Evolutionary conservation across 2,329 filamentous ascomycete genomes (phyloP), one percentile per base, ranked within the genome.

Genomic region (Venturiaceae sp.): DNA sequence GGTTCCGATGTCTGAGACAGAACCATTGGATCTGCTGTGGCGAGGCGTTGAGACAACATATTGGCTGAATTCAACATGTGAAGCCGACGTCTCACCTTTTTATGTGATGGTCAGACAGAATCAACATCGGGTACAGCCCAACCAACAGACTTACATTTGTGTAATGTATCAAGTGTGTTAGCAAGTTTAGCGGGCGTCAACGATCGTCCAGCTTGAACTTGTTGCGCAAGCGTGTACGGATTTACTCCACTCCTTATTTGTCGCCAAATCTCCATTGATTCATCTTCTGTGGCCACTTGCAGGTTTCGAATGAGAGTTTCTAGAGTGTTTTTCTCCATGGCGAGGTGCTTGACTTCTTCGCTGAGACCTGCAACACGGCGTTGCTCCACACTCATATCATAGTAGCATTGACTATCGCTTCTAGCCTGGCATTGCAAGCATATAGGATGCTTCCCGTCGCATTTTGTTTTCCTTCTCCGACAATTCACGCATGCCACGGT

Each of bases 301-400:
- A 66, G 44, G n/a, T 58, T 60, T 16, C 44, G 13, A 8, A 65
- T 33, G 16, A 66, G 60, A 19, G 59, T 55, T 57, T 66, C 62
- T n/a, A 65, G 59, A 21, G 54, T 41, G 32, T 37, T 58, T 57
- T 63, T 63, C 46, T 65, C 63, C 16, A 58, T 60, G 30, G 57
- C 58, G 13, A 66, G 61, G 16, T 61, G 60, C 58, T 66, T 63
- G 23, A 65, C 60, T 46, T 62, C 64, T 26, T 65, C 64, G 36
- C 64, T 37, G 16, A 66, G 57, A 55, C 57, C 64, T 14, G 64
- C 65, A 26, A 66, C 60, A 14, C 63, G 60, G 14, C 57, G 50
- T 21, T 66, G 64, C 52, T 65, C 63, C 52, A 65, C 64, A 53
- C 58, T 65, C 64, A 66, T 66, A 57, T 66, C 64, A 56, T 66